Conservation (phyloP, 768 basidiomycete species). For the Podaxis rugospora region DNA sequence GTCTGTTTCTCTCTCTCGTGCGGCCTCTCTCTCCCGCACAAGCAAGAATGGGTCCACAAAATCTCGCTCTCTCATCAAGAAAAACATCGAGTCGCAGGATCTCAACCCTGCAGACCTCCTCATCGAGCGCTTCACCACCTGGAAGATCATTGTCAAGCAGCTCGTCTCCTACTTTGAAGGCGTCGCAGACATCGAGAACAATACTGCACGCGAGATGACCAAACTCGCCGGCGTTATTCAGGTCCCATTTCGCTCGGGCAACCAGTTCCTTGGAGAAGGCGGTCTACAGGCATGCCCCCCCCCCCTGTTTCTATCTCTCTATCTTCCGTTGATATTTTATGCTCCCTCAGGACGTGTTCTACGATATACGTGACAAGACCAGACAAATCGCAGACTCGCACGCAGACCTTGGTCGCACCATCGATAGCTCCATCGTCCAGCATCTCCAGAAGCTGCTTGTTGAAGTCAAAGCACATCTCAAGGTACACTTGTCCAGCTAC, state of each 20-base stretch:
- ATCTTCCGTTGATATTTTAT: not conserved
- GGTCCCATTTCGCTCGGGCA: constrained; percentile 91
- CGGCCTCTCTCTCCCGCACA: constrained; percentile 67
- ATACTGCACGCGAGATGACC: constrained; percentile 87
- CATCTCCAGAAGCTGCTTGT: constrained; percentile 92
- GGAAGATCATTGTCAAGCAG: constrained; percentile 97
- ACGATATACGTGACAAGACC: constrained; percentile 89
- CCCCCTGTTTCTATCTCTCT: not conserved
- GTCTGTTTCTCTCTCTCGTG: constrained; percentile 50
- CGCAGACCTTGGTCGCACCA: constrained; percentile 91
- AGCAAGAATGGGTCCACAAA: constrained; percentile 64
- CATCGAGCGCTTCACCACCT: constrained; percentile 90
- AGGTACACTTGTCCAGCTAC: constrained; percentile 39
- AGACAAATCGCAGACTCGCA: constrained; percentile 93
- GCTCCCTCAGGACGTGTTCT: constrained; percentile 75
- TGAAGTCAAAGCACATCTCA: constrained; percentile 98
- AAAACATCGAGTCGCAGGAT: constrained; percentile 87
- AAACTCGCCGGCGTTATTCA: constrained; percentile 95
- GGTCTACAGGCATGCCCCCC: constrained; percentile 67
- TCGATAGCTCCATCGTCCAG: constrained; percentile 96
- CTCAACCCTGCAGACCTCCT: constrained; percentile 92
- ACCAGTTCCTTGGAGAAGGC: constrained; percentile 98
- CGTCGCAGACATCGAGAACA: constrained; percentile 86
- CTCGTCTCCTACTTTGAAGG: constrained; percentile 87
- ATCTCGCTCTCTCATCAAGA: constrained; percentile 88